Evolutionary conservation across 202 grass and related monocot genomes (phyloP).

Genomic region (Bolboschoenoplectus hybrid): DNA sequence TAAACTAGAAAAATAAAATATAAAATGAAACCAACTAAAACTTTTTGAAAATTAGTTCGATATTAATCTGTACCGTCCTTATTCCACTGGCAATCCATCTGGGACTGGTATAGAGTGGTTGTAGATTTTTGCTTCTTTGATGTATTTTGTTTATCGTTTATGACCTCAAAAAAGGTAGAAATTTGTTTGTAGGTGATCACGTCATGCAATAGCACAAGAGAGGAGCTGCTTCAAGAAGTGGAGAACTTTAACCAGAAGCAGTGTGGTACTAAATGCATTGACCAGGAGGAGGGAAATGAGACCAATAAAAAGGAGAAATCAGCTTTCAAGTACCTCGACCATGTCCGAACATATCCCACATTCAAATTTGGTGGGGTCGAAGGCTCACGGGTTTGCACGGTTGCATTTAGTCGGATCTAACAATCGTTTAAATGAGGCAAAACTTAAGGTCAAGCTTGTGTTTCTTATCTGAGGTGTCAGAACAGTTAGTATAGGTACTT

Average conservation of each 20-base stretch:
- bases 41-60: not conserved
- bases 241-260: conserved; percentile 61
- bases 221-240: conserved; percentile 84
- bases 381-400: conserved; percentile 85
- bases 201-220: conserved; percentile 89
- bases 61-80: not conserved
- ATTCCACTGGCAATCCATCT: not conserved
- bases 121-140: not conserved
- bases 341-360: conserved; percentile 86
- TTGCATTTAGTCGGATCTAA: conserved; percentile 71
- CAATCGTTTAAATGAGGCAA: not conserved
- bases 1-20: not conserved
- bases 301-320: conserved; percentile 27
- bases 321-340: conserved; percentile 79
- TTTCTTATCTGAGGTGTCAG: not conserved
- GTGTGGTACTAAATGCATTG: conserved; percentile 34
- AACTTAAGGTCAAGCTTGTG: not conserved
- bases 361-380: conserved; percentile 92
- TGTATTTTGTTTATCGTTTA: not conserved
- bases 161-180: not conserved
- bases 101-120: not conserved
- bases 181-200: conserved; percentile 69
- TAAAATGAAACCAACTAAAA: not conserved
- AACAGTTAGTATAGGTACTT: not conserved
- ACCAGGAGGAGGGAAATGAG: conserved; percentile 38